Conservation (phyloP, 225 moss, liverwort and hornwort species). For the Climacium dendroides region DNA sequence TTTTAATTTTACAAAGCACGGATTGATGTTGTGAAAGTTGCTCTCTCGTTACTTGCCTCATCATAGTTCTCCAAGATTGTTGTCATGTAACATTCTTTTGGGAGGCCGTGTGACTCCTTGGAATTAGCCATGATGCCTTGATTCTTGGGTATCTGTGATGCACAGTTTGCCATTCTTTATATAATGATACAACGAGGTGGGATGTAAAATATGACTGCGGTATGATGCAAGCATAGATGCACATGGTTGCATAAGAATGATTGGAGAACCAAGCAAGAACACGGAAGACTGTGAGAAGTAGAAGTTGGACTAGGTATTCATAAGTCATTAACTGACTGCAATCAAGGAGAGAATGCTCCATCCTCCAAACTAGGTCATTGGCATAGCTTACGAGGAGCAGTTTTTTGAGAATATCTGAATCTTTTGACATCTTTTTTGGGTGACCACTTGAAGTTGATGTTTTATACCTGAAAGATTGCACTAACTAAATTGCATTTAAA, state of each 20-base stretch:
- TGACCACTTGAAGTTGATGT: not conserved
- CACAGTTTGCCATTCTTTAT: not conserved
- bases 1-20: not conserved
- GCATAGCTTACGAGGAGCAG: not conserved
- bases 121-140: not conserved
- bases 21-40: not conserved
- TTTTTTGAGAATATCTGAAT: not conserved
- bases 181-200: not conserved
- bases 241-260: not conserved
- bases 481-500: not conserved
- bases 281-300: too few relatives aligned
- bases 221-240: not conserved
- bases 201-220: not conserved
- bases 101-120: not conserved
- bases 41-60: not conserved
- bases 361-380: not conserved
- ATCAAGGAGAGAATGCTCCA: not conserved
- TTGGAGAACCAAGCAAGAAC: not conserved
- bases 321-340: not conserved
- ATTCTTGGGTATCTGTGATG: not conserved
- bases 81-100: not conserved
- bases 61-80: not conserved
- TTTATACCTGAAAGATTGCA: not conserved
- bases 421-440: not conserved
- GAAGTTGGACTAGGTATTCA: not conserved